Evolutionary conservation across 495 filamentous ascomycete species (phyloP).

Genomic region (Aspergillus campestris): DNA sequence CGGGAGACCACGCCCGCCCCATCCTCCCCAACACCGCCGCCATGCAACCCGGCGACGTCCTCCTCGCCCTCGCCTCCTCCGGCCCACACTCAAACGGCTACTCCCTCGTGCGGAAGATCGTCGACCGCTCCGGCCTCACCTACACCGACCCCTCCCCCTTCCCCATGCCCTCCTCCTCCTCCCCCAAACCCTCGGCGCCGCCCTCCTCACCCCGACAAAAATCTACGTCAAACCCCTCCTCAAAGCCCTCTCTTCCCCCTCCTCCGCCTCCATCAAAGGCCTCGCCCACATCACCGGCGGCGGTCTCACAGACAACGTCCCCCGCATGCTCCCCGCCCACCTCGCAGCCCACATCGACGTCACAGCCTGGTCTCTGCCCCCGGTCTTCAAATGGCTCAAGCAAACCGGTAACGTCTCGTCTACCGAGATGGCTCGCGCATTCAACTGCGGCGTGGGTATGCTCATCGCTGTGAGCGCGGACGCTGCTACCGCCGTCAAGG

Average conservation of each 20-base stretch:
- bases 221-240: conserved; percentile 76
- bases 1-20: conserved; percentile 39
- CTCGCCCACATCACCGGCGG: conserved; percentile 96
- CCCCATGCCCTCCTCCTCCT: conserved; percentile 39
- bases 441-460: conserved; percentile 93
- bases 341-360: conserved; percentile 74
- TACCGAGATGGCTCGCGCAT: conserved; percentile 77
- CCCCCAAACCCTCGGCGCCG: conserved; percentile 52
- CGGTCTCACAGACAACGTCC: conserved; percentile 85
- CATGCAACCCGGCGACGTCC: conserved; percentile 75
- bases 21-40: conserved; percentile 65
- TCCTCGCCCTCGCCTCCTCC: conserved; percentile 73
- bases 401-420: conserved; percentile 61
- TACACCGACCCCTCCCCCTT: conserved; percentile 72
- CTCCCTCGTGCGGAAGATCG: conserved; percentile 82
- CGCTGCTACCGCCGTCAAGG: conserved; percentile 42
- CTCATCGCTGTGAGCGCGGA: conserved; percentile 63
- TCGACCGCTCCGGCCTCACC: conserved; percentile 58
- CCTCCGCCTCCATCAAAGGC: conserved; percentile 78
- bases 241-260: conserved; percentile 44
- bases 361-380: conserved; percentile 57
- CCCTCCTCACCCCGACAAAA: conserved; percentile 67
- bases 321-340: conserved; percentile 73
- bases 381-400: conserved; percentile 81
- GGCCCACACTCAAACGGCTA: conserved; percentile 94